Conservation (phyloP, 371 early-diverging fungal genomes). For the Saksenaea oblongispora region DNA sequence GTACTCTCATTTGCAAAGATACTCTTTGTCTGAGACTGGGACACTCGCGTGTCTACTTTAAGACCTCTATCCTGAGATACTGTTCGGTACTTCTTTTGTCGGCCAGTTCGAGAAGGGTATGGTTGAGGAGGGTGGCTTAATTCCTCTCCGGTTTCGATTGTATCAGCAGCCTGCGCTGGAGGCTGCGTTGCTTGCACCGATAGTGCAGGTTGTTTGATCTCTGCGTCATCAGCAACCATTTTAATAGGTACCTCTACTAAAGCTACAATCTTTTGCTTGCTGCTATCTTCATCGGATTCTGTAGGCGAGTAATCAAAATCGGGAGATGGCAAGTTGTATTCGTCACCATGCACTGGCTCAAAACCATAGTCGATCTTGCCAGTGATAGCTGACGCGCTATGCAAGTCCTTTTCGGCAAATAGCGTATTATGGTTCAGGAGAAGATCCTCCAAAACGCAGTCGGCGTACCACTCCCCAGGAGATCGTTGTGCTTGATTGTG, state of each 20-base stretch:
- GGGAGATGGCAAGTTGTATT: not conserved
- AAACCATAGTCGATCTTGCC: slow-evolving; percentile 50
- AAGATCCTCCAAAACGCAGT: slow-evolving; percentile 52
- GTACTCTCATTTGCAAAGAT: not conserved
- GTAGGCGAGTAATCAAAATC: not conserved
- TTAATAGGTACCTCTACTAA: not conserved
- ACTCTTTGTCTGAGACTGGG: slow-evolving; percentile 5
- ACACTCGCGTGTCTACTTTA: slow-evolving; percentile 30
- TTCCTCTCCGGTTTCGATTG: not conserved
- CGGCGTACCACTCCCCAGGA: slow-evolving; percentile 48
- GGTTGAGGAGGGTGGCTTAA: not conserved
- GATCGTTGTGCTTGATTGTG: slow-evolving; percentile 50
- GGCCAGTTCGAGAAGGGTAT: slow-evolving; percentile 1
- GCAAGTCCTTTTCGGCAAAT: slow-evolving; percentile 49
- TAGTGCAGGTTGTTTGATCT: not conserved
- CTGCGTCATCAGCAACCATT: not conserved
- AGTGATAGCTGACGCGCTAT: slow-evolving; percentile 47
- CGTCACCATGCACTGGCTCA: slow-evolving; percentile 8
- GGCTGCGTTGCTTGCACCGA: not conserved
- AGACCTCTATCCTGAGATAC: slow-evolving; percentile 42
- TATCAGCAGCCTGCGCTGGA: not conserved
- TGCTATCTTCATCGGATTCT: not conserved
- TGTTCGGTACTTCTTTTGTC: slow-evolving; percentile 12
- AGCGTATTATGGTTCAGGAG: slow-evolving; percentile 36
- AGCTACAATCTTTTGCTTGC: not conserved